Base-by-base conservation (phyloP, 331 rosid species). In the Quercus lobata region DNA sequence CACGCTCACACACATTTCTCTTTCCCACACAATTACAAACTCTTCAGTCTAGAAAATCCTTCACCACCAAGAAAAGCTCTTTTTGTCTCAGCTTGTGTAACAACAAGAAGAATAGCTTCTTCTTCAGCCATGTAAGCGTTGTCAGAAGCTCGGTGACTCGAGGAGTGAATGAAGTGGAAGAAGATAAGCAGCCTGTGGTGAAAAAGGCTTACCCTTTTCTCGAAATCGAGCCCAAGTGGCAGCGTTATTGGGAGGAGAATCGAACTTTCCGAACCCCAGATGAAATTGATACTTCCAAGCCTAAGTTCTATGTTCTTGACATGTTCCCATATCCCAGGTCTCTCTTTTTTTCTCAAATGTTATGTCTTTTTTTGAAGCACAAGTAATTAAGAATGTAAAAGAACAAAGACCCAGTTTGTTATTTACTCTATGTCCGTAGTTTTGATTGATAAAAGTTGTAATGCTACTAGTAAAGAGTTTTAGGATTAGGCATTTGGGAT, bases 321-420 rank as follows among this genome's bases (percentile, higher is more conserved):
- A 93, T 91, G 98, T 93, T 93, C 68, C 98, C 98, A 70, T 93
- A 93, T 86, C 98, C 97, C 74, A 93, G 97, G 98, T 93, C 52
- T 73, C 37, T 54, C 14, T 54, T 32, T 71, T 78, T 12, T n/a
- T 69, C 57, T 69, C 52, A 57, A 25, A 16, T 24, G 46, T 71
- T 14, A 61, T 60, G 30, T 21, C 1, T 69, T 53, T 44, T 55
- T 69, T 30, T 22, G 9, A 25, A 46, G 62, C 22, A 30, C 55
- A 49, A 49, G 55, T 49, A 14, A 41, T 73, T 55, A 19, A 15
- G n/a, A 76, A 54, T 57, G 44, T 76, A 5, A 27, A 6, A 70
- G 21, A 21, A 10, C 6, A 29, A 25, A 12, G 7, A 22, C 77
- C 34, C 56, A 17, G 24, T 49, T 49, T 49, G 1, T 24, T 24